phyloP scores from a whole-genome alignment of 345 rosid species.

The thale cress (Arabidopsis thaliana) region DNA sequence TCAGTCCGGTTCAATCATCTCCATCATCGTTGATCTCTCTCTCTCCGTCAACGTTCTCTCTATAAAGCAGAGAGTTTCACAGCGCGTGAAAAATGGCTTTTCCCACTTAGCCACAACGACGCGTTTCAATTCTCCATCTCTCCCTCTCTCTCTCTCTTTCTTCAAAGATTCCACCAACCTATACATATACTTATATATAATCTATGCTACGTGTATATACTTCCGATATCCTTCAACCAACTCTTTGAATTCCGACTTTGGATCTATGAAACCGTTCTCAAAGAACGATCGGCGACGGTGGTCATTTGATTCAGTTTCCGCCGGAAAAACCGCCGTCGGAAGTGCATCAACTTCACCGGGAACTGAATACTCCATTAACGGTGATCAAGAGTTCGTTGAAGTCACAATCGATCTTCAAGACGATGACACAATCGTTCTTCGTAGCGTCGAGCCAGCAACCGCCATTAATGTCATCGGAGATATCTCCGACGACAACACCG shows the following conservation, averaged over 20 bases:
- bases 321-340: slow-evolving; percentile 42
- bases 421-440: slow-evolving; percentile 86
- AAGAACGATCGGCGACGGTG: slow-evolving; percentile 86
- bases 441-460: slow-evolving; percentile 92
- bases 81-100: slow-evolving; percentile 49
- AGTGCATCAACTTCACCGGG: slow-evolving; percentile 67
- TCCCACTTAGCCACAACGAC: slow-evolving; percentile 46
- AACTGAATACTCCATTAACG: slow-evolving; percentile 51
- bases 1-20: slow-evolving; percentile 18
- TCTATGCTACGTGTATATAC: slow-evolving; percentile 39
- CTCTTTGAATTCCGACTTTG: neutral
- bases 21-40: slow-evolving; percentile 23
- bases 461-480: slow-evolving; percentile 46
- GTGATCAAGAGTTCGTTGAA: slow-evolving; percentile 82
- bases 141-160: neutral
- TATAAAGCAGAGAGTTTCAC: slow-evolving; percentile 42
- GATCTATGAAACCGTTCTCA: slow-evolving; percentile 50
- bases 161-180: slow-evolving; percentile 37
- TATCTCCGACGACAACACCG: slow-evolving; percentile 45
- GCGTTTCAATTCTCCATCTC: slow-evolving; percentile 39
- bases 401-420: slow-evolving; percentile 92
- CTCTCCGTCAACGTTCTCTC: neutral
- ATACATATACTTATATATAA: neutral
- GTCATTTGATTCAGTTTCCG: slow-evolving; percentile 79
- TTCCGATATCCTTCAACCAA: slow-evolving; percentile 8